A percentile compares a stretch with the other conserved stretches of the same genome.
These are phyloP conservation scores for Dichomitus squalens DNA, from an alignment of 1,284 basidiomycete species.

Conservation along the genomic window DNA sequence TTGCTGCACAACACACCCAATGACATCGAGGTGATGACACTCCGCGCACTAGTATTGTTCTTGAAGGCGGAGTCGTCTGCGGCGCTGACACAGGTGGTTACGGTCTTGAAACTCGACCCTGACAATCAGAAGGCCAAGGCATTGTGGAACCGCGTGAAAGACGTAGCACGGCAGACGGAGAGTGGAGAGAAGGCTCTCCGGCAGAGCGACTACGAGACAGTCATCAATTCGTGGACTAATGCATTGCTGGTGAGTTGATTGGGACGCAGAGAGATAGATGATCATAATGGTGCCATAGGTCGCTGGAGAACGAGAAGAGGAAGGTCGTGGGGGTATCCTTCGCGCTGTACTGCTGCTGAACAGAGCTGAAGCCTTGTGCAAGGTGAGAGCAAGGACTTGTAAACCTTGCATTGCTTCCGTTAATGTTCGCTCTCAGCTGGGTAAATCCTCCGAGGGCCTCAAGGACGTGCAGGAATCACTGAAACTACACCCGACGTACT, in stretches of 20 bases:
- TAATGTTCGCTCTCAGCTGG: constrained; percentile 1
- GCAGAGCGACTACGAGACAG: constrained; percentile 3
- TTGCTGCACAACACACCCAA: constrained; percentile 2
- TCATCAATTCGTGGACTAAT: constrained; percentile 1
- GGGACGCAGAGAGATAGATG: neutral
- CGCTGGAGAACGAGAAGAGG: constrained; percentile 4
- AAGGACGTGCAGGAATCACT: constrained; percentile 15
- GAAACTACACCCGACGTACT: constrained; percentile 6
- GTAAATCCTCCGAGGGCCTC: constrained; percentile 10
- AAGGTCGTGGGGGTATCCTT: constrained; percentile 19
- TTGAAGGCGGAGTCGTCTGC: constrained; percentile 11
- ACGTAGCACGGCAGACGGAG: constrained; percentile 1
- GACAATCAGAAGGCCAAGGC: constrained; percentile 12
- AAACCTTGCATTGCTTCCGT: neutral
- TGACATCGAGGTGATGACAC: constrained; percentile 9
- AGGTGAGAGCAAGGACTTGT: constrained; percentile 8
- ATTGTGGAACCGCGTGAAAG: constrained; percentile 10
- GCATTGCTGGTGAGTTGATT: constrained; percentile 15
- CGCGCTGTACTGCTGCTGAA: constrained; percentile 17
- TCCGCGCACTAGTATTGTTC: constrained; percentile 16
- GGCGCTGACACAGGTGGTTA: constrained; percentile 4
- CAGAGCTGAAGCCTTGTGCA: constrained; percentile 10
- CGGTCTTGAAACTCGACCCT: constrained; percentile 19
- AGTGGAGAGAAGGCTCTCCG: constrained; percentile 12
- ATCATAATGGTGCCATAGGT: constrained; percentile 10